Base-by-base conservation (phyloP, 2,329 filamentous ascomycete genomes). In the Zasmidium angulare region DNA sequence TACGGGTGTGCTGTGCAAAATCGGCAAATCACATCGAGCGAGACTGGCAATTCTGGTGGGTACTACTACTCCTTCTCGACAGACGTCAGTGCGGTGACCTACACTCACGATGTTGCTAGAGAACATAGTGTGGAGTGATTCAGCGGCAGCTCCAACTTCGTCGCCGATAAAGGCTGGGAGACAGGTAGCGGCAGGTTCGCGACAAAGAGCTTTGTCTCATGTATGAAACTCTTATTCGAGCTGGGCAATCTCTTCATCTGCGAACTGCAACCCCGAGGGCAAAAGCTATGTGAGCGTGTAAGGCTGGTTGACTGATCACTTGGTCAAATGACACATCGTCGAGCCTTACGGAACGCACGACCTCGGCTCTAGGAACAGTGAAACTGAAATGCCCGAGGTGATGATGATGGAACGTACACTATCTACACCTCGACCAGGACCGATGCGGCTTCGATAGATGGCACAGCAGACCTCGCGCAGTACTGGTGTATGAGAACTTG, bases 11-110 rank as follows among this genome's bases (percentile, higher is more conserved):
- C 4, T 7, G 17, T 26, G n/a, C n/a, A 50, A 19, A 50, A 50
- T 14, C 49, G 49, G 17, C 22, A 23, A 14, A 64, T 73, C 61
- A 74, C 75, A 29, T 82, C 82, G 23, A 71, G 76, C 50, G 80
- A 76, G 63, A 72, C 74, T 11, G 83, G 83, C 55, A 81, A 76
- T 3, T 75, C 81, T 74, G 80, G 83, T 66, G 83, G 83, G 53
- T 86, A 78, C 75, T 86, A 82, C 76, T 86, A 82, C 72, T 83
- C 81, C 3, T 85, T 79, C 76, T 86, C 83, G 83, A 84, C 80
- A 53, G 83, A 86, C 59, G 79, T 79, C 24, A 77, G 74, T 40
- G 69, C 73, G 43, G 80, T 82, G 6, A 80, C 75, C 40, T 86
- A 86, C 74, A 83, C 79, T 66, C 85, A 85, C 71, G 79, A 77